Conservation (phyloP, 1,284 basidiomycete species). For the Trametes pubescens region DNA sequence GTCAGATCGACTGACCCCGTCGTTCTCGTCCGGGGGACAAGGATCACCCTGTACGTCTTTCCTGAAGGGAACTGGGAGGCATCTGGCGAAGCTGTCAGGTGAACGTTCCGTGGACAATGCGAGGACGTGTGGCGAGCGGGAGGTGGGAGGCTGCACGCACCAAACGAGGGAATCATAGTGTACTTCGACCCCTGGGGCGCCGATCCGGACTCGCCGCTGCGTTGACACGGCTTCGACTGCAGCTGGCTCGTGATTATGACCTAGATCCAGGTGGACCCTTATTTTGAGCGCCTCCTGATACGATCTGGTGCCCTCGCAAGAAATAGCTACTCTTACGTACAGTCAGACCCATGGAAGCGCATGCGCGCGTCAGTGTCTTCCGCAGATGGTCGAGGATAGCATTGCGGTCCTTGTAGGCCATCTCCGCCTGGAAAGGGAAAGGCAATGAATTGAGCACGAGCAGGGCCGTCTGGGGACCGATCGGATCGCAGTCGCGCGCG, state of each 20-base stretch:
- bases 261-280: constrained; percentile 45
- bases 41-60: constrained; percentile 46
- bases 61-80: constrained; percentile 43
- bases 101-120: constrained; percentile 16
- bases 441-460: constrained; percentile 73
- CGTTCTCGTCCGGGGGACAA: constrained; percentile 46
- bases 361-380: constrained; percentile 57
- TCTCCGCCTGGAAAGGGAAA: constrained; percentile 65
- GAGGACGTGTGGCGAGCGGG: constrained; percentile 3
- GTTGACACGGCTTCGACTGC: constrained; percentile 68
- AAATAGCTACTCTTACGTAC: constrained; percentile 47
- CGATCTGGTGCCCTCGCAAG: constrained; percentile 26
- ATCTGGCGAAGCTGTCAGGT: constrained; percentile 34
- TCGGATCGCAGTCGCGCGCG: constrained; percentile 15
- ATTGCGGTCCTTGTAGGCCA: constrained; percentile 48
- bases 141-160: constrained; percentile 46
- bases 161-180: constrained; percentile 69
- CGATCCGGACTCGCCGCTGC: constrained; percentile 66
- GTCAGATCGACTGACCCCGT: constrained; percentile 43
- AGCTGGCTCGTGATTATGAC: constrained; percentile 73
- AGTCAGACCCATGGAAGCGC: constrained; percentile 57
- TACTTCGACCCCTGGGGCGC: constrained; percentile 70
- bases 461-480: constrained; percentile 55
- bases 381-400: constrained; percentile 61
- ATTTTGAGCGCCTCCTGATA: constrained; percentile 31